Evolutionary conservation across 2,329 filamentous ascomycete genomes (phyloP), one percentile per base, ranked within the genome.

Genomic region (Aspergillus candidus): DNA sequence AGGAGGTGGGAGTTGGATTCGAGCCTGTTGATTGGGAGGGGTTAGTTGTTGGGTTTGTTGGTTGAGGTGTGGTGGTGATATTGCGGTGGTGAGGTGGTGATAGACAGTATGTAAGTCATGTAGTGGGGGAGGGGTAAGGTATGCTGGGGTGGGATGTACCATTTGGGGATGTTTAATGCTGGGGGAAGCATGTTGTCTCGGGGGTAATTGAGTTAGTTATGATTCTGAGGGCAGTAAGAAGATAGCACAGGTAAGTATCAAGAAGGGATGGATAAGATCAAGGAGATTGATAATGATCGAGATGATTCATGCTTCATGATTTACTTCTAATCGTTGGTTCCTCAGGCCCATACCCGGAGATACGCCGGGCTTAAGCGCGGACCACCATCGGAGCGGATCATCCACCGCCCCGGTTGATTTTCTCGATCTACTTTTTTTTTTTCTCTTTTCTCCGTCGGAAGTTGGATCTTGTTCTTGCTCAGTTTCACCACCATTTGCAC

Each of bases 1-100:
- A 96, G 80, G 49, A 97, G 83, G 65, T 97, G 90, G 0, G 86
- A 84, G 69, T 97, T 97, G 65, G 90, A 80, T 59, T 88, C 78
- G 33, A 98, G 83, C 91, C 90, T 96, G 32, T 11, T 38, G 17
- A n/a, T n/a, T n/a, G 30, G 15, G 4, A 6, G 11, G 34, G 5
- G 27, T 41, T 31, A 43, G 31, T 31, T 12, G 36, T 4, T 11
- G 2, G n/a, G n/a, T 7, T 30, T n/a, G 4, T 17, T 17, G 4
- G n/a, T 35, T 14, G 37, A 11, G 6, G 11, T 27, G 17, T 18
- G 18, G 18, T 41, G 27, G 17, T 41, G 22, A 22, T 22, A 7
- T 30, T 11, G 35, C 34, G 41, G 45, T 35, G 49, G 41, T 22
- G 4, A 22, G 18, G 18, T n/a, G n/a, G n/a, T n/a, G n/a, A n/a